These are phyloP conservation scores for Marasmius fiardii DNA, from an alignment of 1,284 basidiomycete genomes.

Conservation along the genomic window DNA sequence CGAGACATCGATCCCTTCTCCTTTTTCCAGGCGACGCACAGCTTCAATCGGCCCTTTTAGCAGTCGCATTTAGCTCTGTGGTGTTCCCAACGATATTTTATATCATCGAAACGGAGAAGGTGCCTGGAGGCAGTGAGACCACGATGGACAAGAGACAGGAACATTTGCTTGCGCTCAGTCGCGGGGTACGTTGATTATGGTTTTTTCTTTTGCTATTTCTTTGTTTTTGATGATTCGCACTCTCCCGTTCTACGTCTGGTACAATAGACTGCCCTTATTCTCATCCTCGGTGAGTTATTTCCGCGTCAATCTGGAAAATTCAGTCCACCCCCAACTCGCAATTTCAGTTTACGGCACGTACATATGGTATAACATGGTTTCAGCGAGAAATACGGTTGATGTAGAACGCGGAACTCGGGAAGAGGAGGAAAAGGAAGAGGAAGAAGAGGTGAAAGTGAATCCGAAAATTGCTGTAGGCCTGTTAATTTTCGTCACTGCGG, in stretches of 20 bases:
- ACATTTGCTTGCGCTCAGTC: not conserved
- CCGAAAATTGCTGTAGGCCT: not conserved
- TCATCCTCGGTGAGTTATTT: not conserved
- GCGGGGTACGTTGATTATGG: not conserved
- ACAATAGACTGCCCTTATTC: not conserved
- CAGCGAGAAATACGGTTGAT: not conserved
- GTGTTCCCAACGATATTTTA: conserved; percentile 6
- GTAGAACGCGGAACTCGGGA: not conserved
- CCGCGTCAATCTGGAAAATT: not conserved
- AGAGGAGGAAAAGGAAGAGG: not conserved
- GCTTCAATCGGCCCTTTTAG: conserved; percentile 3
- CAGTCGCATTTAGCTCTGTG: conserved; percentile 3
- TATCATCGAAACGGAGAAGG: conserved; percentile 1
- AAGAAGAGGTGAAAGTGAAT: not conserved
- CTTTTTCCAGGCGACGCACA: conserved; percentile 2
- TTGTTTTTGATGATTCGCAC: not conserved
- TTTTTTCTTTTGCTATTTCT: not conserved
- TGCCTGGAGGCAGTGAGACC: not conserved
- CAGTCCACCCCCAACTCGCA: not conserved
- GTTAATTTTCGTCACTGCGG: conserved; percentile 1
- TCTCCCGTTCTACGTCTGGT: not conserved
- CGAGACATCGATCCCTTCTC: too few relatives aligned
- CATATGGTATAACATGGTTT: conserved; percentile 1
- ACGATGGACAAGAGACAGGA: not conserved
- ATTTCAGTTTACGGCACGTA: conserved; percentile 1